Conservation (phyloP, 2,329 filamentous ascomycete species). For the Phoma sp. region DNA sequence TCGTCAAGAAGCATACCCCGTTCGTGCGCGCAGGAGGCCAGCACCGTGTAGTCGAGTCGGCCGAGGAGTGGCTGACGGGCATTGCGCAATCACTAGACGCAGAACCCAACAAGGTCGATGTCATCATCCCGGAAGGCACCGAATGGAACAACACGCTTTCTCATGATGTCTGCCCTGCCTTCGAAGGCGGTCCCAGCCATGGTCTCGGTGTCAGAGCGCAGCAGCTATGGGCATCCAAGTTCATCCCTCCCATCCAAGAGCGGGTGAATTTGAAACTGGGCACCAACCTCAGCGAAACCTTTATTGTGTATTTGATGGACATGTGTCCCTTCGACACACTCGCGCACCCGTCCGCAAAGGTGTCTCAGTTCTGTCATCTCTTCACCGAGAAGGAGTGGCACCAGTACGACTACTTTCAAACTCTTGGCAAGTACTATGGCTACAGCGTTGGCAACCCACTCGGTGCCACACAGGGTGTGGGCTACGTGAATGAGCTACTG, state of each 20-base stretch:
- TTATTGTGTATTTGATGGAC: slow-evolving; percentile 81
- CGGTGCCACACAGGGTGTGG: slow-evolving; percentile 84
- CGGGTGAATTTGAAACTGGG: slow-evolving; percentile 75
- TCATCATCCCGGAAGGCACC: slow-evolving; percentile 72
- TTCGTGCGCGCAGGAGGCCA: slow-evolving; percentile 77
- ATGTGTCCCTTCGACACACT: slow-evolving; percentile 86
- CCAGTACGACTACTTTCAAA: slow-evolving; percentile 80
- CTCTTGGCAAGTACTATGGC: slow-evolving; percentile 84
- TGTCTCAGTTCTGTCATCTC: slow-evolving; percentile 77
- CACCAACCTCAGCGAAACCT: slow-evolving; percentile 66
- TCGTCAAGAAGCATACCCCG: slow-evolving; percentile 65
- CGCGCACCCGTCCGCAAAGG: slow-evolving; percentile 55
- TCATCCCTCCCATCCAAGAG: slow-evolving; percentile 70
- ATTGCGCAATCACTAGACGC: slow-evolving; percentile 65
- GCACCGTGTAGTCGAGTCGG: slow-evolving; percentile 75
- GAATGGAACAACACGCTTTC: slow-evolving; percentile 82
- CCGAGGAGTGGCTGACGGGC: slow-evolving; percentile 75
- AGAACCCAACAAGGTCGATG: slow-evolving; percentile 51
- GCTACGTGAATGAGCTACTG: slow-evolving; percentile 86
- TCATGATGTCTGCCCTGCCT: slow-evolving; percentile 73
- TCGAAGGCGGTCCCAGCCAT: slow-evolving; percentile 66
- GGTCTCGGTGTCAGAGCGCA: slow-evolving; percentile 58
- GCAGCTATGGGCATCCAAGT: slow-evolving; percentile 67
- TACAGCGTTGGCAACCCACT: slow-evolving; percentile 78
- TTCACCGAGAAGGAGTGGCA: slow-evolving; percentile 78